Evolutionary conservation across 192 early-diverging fungal species (phyloP), one percentile per base, ranked within the genome.

Genomic region (Phycomyces nitens): DNA sequence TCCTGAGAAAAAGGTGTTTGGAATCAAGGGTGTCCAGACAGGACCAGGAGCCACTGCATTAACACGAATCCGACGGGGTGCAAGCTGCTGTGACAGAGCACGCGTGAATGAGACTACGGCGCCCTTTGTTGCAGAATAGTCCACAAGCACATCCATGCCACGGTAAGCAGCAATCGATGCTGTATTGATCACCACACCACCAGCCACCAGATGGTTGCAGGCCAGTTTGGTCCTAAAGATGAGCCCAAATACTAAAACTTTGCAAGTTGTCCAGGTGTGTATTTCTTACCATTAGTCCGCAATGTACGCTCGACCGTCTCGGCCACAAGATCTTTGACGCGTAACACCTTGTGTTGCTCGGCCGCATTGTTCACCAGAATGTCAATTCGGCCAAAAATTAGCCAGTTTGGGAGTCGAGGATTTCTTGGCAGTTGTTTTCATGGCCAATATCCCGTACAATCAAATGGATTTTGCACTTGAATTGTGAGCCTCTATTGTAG

Each of bases 31-130:
- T 40, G 80, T 82, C 81, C 81, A 83, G 47, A 83, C 74, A 34
- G 81, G 81, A 40, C 77, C 70, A 61, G 81, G 80, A 34, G 81
- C 81, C 12, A 83, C 78, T 54, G 82, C 80, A 60, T 83, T 82
- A 4, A 82, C 78, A 21, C 80, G 63, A 40, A 83, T 83, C 38
- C 73, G 73, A 53, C 77, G 67, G 27, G 9, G 26, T 21, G 73
- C 68, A 22, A 83, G 66, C 39, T 83, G 80, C 18, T 67, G 64
- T 12, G 80, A 70, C 18, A 83, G 68, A 3, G 77, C 73, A 58
- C 82, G 73, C 9, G 82, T 83, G 47, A 83, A 83, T 8, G 77
- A 61, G 26, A 83, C 80, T 34, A 83, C 75, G 6, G 80, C 78
- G 11, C 78, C 82, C 68, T 83, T 83, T 7, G 80, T 82, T 9